Conservation (phyloP, 257 asterid species). For the Nicotiana tabacum region DNA sequence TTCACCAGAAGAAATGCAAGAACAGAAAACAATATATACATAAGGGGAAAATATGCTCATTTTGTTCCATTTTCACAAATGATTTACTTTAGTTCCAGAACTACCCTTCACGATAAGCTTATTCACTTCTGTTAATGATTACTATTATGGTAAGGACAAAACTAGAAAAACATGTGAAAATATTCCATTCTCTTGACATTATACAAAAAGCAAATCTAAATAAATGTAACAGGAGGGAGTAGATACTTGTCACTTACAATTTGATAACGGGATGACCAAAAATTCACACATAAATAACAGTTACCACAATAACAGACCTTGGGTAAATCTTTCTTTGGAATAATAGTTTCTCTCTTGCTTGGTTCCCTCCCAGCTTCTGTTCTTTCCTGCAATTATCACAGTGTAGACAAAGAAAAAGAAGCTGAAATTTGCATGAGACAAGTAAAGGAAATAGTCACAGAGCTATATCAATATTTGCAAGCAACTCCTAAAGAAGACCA, state of each 20-base stretch:
- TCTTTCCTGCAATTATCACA: conserved; percentile 42
- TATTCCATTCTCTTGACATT: neutral
- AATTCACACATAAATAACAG: conserved; percentile 7
- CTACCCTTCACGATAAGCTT: neutral
- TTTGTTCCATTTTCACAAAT: neutral
- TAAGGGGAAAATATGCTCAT: neutral
- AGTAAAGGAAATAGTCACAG: neutral
- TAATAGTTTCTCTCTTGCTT: conserved; percentile 31
- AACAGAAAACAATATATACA: neutral
- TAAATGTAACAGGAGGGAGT: neutral
- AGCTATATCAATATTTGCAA: neutral
- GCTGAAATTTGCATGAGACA: neutral
- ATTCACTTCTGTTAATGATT: neutral
- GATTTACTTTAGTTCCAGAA: neutral
- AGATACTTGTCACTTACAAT: neutral
- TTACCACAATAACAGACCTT: conserved; percentile 42
- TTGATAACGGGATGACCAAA: neutral
- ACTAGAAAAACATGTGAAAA: neutral
- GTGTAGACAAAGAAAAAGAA: neutral
- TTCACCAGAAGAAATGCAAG: neutral
- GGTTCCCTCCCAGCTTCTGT: conserved; percentile 28
- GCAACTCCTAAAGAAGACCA: neutral
- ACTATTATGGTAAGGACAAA: neutral
- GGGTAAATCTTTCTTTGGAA: conserved; percentile 46
- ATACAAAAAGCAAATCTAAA: neutral